These are phyloP conservation scores for Darksidea phi DNA, from an alignment of 495 filamentous ascomycete genomes.

Conservation along the genomic window DNA sequence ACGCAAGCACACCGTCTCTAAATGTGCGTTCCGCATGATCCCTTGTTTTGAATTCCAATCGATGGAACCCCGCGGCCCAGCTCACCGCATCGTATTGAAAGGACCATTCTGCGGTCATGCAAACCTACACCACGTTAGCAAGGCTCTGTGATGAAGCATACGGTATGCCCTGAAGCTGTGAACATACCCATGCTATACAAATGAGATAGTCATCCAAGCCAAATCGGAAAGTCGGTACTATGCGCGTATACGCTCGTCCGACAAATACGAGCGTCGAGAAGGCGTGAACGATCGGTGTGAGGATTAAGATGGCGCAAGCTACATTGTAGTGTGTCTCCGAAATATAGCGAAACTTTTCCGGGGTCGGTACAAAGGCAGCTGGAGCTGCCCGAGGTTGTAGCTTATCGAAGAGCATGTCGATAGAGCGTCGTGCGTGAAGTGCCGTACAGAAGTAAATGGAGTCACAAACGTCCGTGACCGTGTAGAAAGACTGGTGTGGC, in stretches of 20 bases:
- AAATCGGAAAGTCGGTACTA: constrained; percentile 16
- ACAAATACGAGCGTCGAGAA: constrained; percentile 5
- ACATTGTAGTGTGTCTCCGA: no score
- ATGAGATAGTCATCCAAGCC: constrained; percentile 22
- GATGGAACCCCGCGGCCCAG: not conserved
- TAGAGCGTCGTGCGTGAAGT: no score
- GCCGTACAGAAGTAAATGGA: no score
- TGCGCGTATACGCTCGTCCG: constrained; percentile 17
- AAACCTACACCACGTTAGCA: not conserved
- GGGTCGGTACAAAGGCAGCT: no score
- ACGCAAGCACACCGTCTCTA: constrained; percentile 11
- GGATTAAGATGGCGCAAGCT: constrained; percentile 1
- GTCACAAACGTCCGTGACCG: no score
- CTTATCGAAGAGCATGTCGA: no score
- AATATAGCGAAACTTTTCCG: no score
- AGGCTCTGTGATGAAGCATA: not conserved
- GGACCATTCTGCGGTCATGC: constrained; percentile 2
- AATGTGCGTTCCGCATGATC: not conserved
- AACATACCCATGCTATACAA: constrained; percentile 12
- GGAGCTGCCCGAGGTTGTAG: no score
- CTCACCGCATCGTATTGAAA: not conserved
- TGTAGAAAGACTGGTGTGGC: no score
- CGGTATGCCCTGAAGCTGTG: not conserved
- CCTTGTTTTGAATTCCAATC: not conserved
- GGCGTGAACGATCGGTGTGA: constrained; percentile 3